Conservation (phyloP, 306 rosid species). For the Inga oerstediana region DNA sequence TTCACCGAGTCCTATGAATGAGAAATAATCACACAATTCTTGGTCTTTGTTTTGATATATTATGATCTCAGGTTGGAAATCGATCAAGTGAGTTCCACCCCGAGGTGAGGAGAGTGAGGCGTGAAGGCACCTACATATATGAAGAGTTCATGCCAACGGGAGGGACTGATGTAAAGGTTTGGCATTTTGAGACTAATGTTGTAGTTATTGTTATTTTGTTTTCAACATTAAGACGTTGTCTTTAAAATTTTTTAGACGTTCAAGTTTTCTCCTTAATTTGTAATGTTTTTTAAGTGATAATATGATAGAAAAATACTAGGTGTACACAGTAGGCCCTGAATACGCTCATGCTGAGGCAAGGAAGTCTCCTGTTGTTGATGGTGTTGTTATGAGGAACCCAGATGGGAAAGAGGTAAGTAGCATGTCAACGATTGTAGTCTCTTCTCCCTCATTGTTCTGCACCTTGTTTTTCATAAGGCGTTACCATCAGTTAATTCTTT, state of each 20-base stretch:
- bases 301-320: conserved; percentile 56
- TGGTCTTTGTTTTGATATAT: conserved; percentile 27
- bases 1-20: conserved; percentile 17
- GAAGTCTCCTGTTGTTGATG: conserved; percentile 99
- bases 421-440: conserved; percentile 23
- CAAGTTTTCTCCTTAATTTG: conserved; percentile 12
- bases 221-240: not conserved
- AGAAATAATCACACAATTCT: conserved; percentile 24
- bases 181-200: conserved; percentile 25
- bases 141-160: conserved; percentile 99
- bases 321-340: conserved; percentile 95
- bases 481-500: not conserved
- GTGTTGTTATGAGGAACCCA: conserved; percentile 97
- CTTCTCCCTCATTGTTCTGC: conserved; percentile 31
- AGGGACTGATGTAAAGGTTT: conserved; percentile 99
- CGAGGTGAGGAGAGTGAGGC: conserved; percentile 94
- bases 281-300: conserved; percentile 3
- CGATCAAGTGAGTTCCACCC: conserved; percentile 97
- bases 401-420: conserved; percentile 95
- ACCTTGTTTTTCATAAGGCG: conserved; percentile 13
- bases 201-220: not conserved
- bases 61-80: conserved; percentile 80
- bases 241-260: not conserved
- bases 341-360: conserved; percentile 99
- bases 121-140: conserved; percentile 95